Evolutionary conservation across 2,329 filamentous ascomycete species (phyloP).

Genomic region (Exophiala dermatitidis): DNA sequence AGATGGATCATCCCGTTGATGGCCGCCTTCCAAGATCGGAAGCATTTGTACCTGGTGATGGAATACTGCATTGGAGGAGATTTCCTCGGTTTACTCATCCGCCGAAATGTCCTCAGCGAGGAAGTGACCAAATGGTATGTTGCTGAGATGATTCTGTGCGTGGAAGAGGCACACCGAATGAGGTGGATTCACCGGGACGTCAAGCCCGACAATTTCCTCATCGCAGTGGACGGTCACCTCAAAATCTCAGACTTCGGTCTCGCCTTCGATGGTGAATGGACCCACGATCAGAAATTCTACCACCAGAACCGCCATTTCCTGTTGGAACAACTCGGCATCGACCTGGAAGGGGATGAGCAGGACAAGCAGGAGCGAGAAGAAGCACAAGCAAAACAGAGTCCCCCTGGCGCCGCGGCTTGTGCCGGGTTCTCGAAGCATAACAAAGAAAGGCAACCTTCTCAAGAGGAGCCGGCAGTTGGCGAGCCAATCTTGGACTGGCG

Average conservation of each 20-base stretch:
- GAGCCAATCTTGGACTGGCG: conserved; percentile 62
- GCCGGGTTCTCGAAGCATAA: not conserved
- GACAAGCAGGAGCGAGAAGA: conserved; percentile 54
- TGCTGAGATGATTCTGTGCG: conserved; percentile 90
- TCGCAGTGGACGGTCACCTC: conserved; percentile 77
- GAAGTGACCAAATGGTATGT: conserved; percentile 75
- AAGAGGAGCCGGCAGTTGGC: conserved; percentile 15
- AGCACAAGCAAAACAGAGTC: conserved; percentile 33
- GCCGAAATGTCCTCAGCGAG: conserved; percentile 76
- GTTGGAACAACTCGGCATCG: conserved; percentile 66
- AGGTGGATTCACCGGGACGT: conserved; percentile 91
- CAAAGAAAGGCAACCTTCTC: not conserved
- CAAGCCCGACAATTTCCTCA: conserved; percentile 95
- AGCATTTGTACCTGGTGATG: conserved; percentile 88
- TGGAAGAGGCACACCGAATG: conserved; percentile 84
- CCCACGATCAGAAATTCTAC: conserved; percentile 81
- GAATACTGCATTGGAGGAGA: conserved; percentile 97
- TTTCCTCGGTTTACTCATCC: conserved; percentile 78
- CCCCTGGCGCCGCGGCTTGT: not conserved
- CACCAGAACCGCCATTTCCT: conserved; percentile 74
- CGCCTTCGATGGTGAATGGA: conserved; percentile 92
- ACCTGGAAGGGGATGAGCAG: conserved; percentile 64
- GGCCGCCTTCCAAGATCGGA: conserved; percentile 78
- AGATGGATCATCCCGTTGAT: conserved; percentile 84
- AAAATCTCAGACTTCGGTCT: conserved; percentile 96